These are phyloP conservation scores for Quillaja saponaria DNA, from an alignment of 306 rosid genomes.

Conservation along the genomic window DNA sequence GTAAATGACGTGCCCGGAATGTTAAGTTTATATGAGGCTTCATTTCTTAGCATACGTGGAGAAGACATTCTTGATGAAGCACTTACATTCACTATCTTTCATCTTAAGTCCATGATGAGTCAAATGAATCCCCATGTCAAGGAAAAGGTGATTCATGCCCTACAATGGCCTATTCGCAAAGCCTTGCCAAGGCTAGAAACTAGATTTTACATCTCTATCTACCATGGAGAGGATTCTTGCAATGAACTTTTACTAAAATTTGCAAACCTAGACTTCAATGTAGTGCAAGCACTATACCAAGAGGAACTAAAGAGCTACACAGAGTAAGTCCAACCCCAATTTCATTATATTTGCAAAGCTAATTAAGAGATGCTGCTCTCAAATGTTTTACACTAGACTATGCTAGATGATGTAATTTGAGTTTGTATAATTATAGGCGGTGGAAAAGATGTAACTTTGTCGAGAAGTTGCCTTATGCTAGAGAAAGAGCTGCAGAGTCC, in stretches of 20 bases:
- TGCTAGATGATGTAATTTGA: neutral
- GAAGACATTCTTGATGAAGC: conserved; percentile 28
- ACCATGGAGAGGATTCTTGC: conserved; percentile 16
- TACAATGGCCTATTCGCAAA: conserved; percentile 21
- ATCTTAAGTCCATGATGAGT: neutral
- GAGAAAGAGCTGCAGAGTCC: conserved; percentile 41
- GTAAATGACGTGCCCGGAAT: conserved; percentile 9
- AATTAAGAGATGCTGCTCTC: neutral
- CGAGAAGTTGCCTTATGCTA: conserved; percentile 28
- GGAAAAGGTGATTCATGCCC: conserved; percentile 6
- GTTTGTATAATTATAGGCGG: conserved; percentile 35
- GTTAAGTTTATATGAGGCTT: conserved; percentile 33
- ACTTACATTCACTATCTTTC: conserved; percentile 11
- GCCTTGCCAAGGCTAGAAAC: conserved; percentile 13
- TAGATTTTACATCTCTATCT: conserved; percentile 6
- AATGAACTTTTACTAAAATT: conserved; percentile 11
- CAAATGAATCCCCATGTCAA: neutral
- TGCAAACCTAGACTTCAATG: conserved; percentile 36
- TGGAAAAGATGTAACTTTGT: conserved; percentile 36
- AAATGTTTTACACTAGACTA: too few relatives aligned
- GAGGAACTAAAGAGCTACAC: conserved; percentile 5
- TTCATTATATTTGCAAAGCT: neutral
- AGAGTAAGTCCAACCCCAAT: conserved; percentile 21
- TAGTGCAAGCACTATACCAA: conserved; percentile 11
- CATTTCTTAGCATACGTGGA: conserved; percentile 11